Percentiles rank a stretch among this genome's conserved stretches.
These are phyloP conservation scores for Blastobotrys indianensis DNA, from an alignment of 1,139 yeast species.

Conservation along the genomic window DNA sequence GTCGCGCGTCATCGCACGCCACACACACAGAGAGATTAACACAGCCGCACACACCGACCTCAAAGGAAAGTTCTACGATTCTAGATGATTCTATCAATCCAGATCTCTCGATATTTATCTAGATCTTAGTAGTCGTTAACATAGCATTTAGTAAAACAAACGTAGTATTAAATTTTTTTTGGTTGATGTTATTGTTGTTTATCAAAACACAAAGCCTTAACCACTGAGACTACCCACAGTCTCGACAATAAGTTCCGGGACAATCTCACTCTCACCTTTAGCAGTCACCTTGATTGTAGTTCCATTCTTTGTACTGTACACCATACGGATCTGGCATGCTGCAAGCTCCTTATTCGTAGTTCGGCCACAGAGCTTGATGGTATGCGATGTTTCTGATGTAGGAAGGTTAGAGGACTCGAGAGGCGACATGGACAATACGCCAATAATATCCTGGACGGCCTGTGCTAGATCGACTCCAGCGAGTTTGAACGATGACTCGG, in stretches of 20 bases:
- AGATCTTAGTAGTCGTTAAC: background rate
- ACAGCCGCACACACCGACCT: too few relatives aligned
- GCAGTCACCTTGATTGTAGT: conserved; percentile 74
- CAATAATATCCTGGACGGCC: conserved; percentile 42
- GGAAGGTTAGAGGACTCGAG: conserved; percentile 73
- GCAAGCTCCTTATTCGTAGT: conserved; percentile 67
- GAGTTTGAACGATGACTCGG: conserved; percentile 58
- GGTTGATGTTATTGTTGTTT: background rate
- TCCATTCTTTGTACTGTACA: conserved; percentile 61
- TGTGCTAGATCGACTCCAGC: conserved; percentile 43
- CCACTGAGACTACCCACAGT: conserved; percentile 22
- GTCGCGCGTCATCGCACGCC: too few relatives aligned
- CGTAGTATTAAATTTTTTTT: too few relatives aligned
- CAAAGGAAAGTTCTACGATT: too few relatives aligned
- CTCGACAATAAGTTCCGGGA: conserved; percentile 31
- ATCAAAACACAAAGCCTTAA: background rate
- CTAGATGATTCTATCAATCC: too few relatives aligned
- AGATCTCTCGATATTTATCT: background rate
- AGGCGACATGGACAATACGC: conserved; percentile 55
- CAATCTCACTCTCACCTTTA: conserved; percentile 50
- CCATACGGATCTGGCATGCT: conserved; percentile 66
- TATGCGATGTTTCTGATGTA: conserved; percentile 54
- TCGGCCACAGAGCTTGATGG: conserved; percentile 77
- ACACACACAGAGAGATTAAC: too few relatives aligned
- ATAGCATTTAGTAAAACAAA: too few relatives aligned